Evolutionary conservation across 768 basidiomycete genomes (phyloP), one percentile per base, ranked within the genome.

Genomic region (Pulveroboletus sp.): DNA sequence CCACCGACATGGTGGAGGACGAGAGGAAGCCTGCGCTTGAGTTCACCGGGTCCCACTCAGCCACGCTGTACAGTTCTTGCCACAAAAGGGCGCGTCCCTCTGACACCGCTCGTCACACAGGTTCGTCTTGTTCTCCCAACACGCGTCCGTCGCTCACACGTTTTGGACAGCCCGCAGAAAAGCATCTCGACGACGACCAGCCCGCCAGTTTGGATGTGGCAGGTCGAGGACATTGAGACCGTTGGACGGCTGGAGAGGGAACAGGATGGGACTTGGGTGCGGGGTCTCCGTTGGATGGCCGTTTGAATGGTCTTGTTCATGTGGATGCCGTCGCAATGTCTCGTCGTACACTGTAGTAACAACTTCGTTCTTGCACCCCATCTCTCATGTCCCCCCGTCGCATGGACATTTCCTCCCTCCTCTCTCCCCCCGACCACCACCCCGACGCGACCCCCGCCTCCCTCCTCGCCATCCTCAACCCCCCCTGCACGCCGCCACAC

Each of bases 131-230:
- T n/a, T 14, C 17, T 10, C 2, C 3, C 2, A n/a, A n/a, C 7
- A 12, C 9, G 20, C 29, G 14, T 9, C 10, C 31, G 49, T 31
- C n/a, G 23, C 46, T 58, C 46, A 61, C 42, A 49, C 24, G 10
- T 5, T 3, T 1, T 12, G 4, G 1, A 16, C 54, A 89, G 87
- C 80, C 78, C 64, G 72, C 64, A 80, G 88, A 57, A 58, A 91
- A 91, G 89, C 89, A 90, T 90, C 89, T 90, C 84, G 78, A 82
- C 76, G 85, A 90, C 61, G 87, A 81, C 71, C 73, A 71, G 82
- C 78, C 80, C 85, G 79, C 87, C 79, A n/a, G n/a, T 66, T 37
- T 66, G 81, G 86, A 85, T 72, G 80, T 80, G 61, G 84, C 72
- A 76, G 80, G 75, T 87, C 84, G 77, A 89, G 78, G 89, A 90